phyloP scores from a whole-genome alignment of 768 basidiomycete genomes.

The Lactarius hatsudake region DNA sequence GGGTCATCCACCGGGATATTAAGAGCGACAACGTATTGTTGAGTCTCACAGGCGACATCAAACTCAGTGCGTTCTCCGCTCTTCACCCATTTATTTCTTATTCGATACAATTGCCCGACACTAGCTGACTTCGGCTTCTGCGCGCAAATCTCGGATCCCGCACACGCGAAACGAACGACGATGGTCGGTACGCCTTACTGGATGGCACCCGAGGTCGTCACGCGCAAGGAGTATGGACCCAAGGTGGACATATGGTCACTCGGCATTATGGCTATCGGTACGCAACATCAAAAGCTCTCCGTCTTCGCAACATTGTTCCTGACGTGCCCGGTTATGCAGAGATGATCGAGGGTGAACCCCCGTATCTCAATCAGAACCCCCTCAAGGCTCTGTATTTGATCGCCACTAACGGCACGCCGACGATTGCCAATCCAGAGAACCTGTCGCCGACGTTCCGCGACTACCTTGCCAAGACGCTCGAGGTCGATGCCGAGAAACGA shows the following conservation, averaged over 20 bases:
- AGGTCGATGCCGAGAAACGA: conserved; percentile 93
- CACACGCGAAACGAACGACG: conserved; percentile 88
- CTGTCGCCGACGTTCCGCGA: conserved; percentile 79
- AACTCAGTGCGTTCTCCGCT: conserved; percentile 72
- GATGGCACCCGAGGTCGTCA: conserved; percentile 99
- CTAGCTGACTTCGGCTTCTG: conserved; percentile 98
- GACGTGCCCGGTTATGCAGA: conserved; percentile 44
- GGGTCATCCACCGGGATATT: conserved; percentile 98
- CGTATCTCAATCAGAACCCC: conserved; percentile 94
- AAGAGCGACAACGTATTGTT: conserved; percentile 97
- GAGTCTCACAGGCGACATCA: conserved; percentile 93
- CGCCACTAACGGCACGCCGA: conserved; percentile 96
- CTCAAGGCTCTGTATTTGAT: conserved; percentile 96
- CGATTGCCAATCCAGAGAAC: conserved; percentile 86
- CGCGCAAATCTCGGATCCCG: conserved; percentile 84
- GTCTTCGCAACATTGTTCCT: conserved; percentile 9
- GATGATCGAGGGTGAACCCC: conserved; percentile 98
- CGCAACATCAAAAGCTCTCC: conserved; percentile 28
- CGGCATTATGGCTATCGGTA: conserved; percentile 95
- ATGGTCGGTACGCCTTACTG: conserved; percentile 99
- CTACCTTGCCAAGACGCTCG: conserved; percentile 83
- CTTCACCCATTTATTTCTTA: background rate
- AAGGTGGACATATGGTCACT: conserved; percentile 99
- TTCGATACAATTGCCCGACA: background rate
- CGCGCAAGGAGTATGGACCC: conserved; percentile 94